Evolutionary conservation across 2,329 filamentous ascomycete species (phyloP), one percentile per base, ranked within the genome.

Genomic region (Onygenales sp.): DNA sequence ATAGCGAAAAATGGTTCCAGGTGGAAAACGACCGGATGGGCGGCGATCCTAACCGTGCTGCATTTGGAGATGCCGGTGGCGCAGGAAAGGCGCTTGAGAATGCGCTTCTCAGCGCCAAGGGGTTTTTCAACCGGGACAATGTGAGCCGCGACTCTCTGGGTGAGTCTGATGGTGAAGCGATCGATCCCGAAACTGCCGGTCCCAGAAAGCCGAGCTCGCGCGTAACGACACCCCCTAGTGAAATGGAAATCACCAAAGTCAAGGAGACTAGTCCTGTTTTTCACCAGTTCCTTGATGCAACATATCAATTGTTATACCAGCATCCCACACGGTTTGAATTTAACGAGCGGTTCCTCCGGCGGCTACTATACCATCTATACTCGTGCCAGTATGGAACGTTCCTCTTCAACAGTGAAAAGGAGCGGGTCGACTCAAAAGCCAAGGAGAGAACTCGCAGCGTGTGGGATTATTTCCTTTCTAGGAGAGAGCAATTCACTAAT

Each of bases 321-420:
- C 78, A 92, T 62, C 90, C 90, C 0, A 87, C 83, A 6, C 85
- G 91, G 0, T 98, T 98, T 65, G 92, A 98, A 68, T 98, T 90
- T 71, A 97, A 95, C 61, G 93, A 97, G 67, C 84, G 92, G 4
- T 97, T 98, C 69, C 74, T 98, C 6, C 81, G 89, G 31, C 83
- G 93, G 17, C 75, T 98, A 2, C 77, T 97, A 1, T 98, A 97
- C 66, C 93, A 98, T 67, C 79, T 95, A 1, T 92, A 97, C 66
- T 92, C 92, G 0, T 95, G 91, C 60, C 93, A 98, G 67, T 98
- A 96, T 59, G 93, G 93, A 45, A 96, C 92, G 0, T 98, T 98
- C 67, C 77, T 98, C 5, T 95, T 88, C 71, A 96, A 98, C 72
- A 94, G 83, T 53, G 93, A 98, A 68, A 93, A 90, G 64, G 87